Base-by-base conservation (phyloP, 108 stramenopile genomes). In the Cyclostephanos invisitatus region DNA sequence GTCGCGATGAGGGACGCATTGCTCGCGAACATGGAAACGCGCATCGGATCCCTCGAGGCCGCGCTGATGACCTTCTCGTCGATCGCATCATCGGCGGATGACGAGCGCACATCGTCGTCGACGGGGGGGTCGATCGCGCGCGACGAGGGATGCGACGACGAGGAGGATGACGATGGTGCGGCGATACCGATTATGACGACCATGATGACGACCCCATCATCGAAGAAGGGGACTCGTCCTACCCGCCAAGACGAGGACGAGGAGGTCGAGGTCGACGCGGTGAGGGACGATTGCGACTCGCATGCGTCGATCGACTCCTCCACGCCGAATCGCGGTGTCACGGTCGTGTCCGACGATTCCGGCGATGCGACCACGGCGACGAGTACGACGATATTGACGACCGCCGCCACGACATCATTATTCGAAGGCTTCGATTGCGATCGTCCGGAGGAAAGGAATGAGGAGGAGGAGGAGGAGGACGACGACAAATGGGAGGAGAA, bases 1-100 rank as follows among this genome's bases (percentile, higher is more conserved):
- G 2, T 65, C 15, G 64, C 64, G 10, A 44, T 6, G 46, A 65
- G 48, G 46, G 64, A 65, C 25, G 49, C 48, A 10, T 47, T 51
- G 2, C 64, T 65, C 18, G 64, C 64, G 6, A 0, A 22, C 7
- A 65, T 49, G 35, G 48, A 49, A 14, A 17, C 7, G 14, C 47
- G 18, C 21, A 65, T 65, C 22, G 42, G 36, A 11, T 17, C 17
- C 4, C 20, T 65, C 48, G 64, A 65, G 35, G 64, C 38, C 7
- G 48, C 0, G n/a, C 27, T 25, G 2, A 5, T 21, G 8, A 2
- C 12, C n/a, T n/a, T n/a, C n/a, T n/a, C n/a, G n/a, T n/a, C n/a
- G n/a, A n/a, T n/a, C n/a, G n/a, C n/a, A n/a, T n/a, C n/a, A n/a
- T n/a, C n/a, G n/a, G n/a, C n/a, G n/a, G 35, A 62, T 32, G 32